phyloP scores from a whole-genome alignment of 371 early-diverging fungal species.

The Rozella allomycis region DNA sequence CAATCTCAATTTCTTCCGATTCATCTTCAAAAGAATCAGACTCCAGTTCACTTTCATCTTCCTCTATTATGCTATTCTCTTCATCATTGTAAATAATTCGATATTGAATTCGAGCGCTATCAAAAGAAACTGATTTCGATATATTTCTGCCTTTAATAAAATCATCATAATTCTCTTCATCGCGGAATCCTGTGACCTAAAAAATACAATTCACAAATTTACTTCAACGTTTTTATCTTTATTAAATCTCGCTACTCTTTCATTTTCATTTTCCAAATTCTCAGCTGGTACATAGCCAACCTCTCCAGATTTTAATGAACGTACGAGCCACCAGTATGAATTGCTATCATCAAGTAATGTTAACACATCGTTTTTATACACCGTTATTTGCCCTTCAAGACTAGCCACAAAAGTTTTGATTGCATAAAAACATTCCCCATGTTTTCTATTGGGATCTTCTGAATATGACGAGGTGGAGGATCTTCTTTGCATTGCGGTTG shows the following conservation, averaged over 20 bases:
- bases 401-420: constrained; percentile 79
- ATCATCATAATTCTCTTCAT: constrained; percentile 44
- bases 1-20: no score
- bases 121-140: no score
- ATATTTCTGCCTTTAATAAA: constrained; percentile 11
- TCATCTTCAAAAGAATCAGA: no score
- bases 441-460: not conserved
- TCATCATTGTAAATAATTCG: no score
- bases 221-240: constrained; percentile 79
- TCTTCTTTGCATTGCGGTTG: no score
- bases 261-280: no score
- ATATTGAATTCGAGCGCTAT: no score
- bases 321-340: constrained; percentile 91
- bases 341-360: constrained; percentile 82
- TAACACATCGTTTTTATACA: constrained; percentile 61
- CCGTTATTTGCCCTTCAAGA: constrained; percentile 79
- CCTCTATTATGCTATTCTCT: no score
- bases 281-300: constrained; percentile 83
- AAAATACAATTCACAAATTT: constrained; percentile 2
- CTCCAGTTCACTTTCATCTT: no score
- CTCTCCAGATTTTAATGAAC: constrained; percentile 55
- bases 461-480: no score
- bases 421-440: constrained; percentile 45
- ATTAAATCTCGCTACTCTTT: constrained; percentile 69
- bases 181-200: not conserved